Evolutionary conservation across 371 early-diverging fungal species (phyloP).

Genomic region (Dichotomocladium elegans): DNA sequence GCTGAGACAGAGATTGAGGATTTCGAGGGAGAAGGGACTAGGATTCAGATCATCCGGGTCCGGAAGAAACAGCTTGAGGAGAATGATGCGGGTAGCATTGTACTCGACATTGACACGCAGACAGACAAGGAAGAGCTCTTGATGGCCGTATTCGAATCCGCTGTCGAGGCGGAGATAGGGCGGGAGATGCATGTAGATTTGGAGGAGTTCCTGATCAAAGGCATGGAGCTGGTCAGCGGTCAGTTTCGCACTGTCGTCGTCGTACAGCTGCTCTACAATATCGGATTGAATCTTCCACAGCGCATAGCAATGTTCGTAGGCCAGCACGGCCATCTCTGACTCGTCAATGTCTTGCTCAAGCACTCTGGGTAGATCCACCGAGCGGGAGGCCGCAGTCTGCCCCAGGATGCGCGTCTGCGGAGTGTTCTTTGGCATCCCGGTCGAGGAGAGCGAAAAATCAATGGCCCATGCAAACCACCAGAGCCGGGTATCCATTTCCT

Average conservation of each 20-base stretch:
- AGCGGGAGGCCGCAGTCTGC: no score
- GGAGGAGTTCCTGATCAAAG: slow-evolving; percentile 26
- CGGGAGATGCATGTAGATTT: slow-evolving; percentile 27
- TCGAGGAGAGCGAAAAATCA: slow-evolving; percentile 38
- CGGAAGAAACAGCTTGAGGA: slow-evolving; percentile 44
- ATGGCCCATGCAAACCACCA: slow-evolving; percentile 50
- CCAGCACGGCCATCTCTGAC: slow-evolving; percentile 26
- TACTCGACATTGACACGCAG: slow-evolving; percentile 41
- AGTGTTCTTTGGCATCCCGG: slow-evolving; percentile 31
- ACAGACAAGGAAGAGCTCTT: slow-evolving; percentile 34
- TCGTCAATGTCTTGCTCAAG: slow-evolving; percentile 46
- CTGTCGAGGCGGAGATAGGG: slow-evolving; percentile 35
- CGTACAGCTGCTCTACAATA: slow-evolving; percentile 30
- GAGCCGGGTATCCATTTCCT: slow-evolving; percentile 46
- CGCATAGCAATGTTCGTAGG: slow-evolving; percentile 20
- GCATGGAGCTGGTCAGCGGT: slow-evolving; percentile 36
- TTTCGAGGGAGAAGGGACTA: slow-evolving; percentile 26
- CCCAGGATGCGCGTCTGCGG: slow-evolving; percentile 22
- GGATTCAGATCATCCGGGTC: slow-evolving; percentile 30
- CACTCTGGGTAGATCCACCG: slow-evolving; percentile 32
- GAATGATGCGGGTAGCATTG: slow-evolving; percentile 41
- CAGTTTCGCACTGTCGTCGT: slow-evolving; percentile 35
- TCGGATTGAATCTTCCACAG: slow-evolving; percentile 45
- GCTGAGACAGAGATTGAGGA: slow-evolving; percentile 37
- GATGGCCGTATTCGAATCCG: slow-evolving; percentile 42